Conservation (phyloP, 768 basidiomycete genomes). For the Tulasnella sp. region DNA sequence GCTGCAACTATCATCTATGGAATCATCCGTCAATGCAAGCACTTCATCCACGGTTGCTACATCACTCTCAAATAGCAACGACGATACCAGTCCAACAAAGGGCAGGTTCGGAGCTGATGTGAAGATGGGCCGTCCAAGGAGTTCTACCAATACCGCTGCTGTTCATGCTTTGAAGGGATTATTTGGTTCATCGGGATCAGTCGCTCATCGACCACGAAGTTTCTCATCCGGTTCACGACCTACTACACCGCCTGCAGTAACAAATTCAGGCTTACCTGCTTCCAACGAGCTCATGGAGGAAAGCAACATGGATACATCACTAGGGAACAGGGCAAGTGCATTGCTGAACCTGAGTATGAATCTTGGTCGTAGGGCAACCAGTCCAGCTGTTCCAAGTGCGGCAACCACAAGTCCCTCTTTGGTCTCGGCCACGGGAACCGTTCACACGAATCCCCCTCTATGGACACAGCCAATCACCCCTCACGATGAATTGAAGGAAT, state of each 20-base stretch:
- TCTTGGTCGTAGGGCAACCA: not conserved
- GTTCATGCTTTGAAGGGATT: conserved; percentile 12
- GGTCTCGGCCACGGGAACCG: not conserved
- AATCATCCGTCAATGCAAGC: too few species aligned
- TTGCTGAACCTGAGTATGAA: conserved; percentile 2
- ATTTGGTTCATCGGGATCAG: not conserved
- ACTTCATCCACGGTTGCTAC: too few species aligned
- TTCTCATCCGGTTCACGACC: not conserved
- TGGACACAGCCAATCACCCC: not conserved
- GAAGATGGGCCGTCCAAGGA: not conserved
- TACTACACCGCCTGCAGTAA: not conserved
- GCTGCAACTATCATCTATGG: too few species aligned
- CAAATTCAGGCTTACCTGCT: too few species aligned
- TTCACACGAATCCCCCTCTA: not conserved
- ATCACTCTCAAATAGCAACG: too few species aligned
- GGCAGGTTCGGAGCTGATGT: too few species aligned
- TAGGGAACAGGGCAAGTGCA: conserved; percentile 10
- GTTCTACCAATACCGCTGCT: not conserved
- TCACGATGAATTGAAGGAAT: not conserved
- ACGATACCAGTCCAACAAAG: too few species aligned
- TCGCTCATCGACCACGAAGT: conserved; percentile 3
- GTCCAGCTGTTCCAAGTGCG: conserved; percentile 2
- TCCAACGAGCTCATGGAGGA: not conserved
- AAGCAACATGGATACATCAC: not conserved
- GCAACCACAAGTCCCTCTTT: not conserved